Evolutionary conservation across 305 asterid species (phyloP), one percentile per base, ranked within the genome.

Genomic region (Fraxinus floribunda): DNA sequence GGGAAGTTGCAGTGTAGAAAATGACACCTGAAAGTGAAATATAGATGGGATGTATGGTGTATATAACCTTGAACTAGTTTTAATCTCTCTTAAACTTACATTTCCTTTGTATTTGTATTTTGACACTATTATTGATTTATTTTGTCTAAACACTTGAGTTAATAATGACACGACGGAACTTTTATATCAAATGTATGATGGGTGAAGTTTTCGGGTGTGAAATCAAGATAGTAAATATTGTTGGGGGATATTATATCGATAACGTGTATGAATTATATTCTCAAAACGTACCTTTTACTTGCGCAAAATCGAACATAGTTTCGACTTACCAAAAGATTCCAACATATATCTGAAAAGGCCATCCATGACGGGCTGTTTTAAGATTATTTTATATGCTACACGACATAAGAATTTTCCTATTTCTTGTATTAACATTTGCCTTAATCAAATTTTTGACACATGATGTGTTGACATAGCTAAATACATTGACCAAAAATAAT

Each of bases 11-110:
- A 83, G 82, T 81, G 85, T 73, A 49, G 89, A 86, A 84, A 88
- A 86, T 32, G 93, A 89, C 89, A 70, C 68, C 35, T 73, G 84
- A 91, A 83, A 90, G 87, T 87, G 93, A 90, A 83, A 82, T 88
- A 83, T 22, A 86, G 91, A 89, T 86, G 89, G 81, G 89, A 82
- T 86, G 88, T 30, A 5, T 70, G 20, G 5, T 70, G 75, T 13
- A 85, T 88, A 83, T 89, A 79, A 87, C 86, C 86, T 79, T 88
- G 81, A 89, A 87, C 91, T 81, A 83, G 90, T 89, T 87, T 41
- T 87, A 85, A 89, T 86, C 81, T 39, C 46, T 85, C 74, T 80
- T 49, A 73, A 34, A 62, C 38, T 85, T 13, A 81, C 75, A 9
- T 22, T 46, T 13, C 18, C 4, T 4, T 52, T 6, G 10, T 62